phyloP scores from a whole-genome alignment of 768 basidiomycete species.

The Trametes sanguinea region DNA sequence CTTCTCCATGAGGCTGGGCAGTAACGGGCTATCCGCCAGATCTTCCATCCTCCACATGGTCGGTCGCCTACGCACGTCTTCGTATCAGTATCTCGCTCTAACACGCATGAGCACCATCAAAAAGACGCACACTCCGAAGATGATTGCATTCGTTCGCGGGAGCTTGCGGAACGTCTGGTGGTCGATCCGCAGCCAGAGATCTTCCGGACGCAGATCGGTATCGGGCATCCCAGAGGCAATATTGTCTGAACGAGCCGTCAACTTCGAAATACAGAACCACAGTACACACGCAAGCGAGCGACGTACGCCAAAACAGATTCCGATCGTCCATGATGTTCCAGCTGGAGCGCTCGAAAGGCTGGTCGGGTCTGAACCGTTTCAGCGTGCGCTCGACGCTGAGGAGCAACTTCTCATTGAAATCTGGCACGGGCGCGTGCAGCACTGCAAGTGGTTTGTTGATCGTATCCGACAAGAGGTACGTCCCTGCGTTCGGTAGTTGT shows the following conservation, averaged over 20 bases:
- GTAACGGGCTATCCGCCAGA: conserved; percentile 36
- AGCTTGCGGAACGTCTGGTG: conserved; percentile 43
- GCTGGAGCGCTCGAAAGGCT: conserved; percentile 39
- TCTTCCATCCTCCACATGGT: conserved; percentile 35
- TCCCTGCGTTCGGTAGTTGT: conserved; percentile 24
- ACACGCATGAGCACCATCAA: neutral
- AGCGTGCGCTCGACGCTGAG: conserved; percentile 39
- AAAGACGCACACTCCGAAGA: conserved; percentile 35
- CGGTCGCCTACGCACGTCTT: conserved; percentile 30
- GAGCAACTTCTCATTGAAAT: conserved; percentile 40
- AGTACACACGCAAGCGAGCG: neutral
- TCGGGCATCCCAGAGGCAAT: conserved; percentile 20
- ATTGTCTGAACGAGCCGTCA: conserved; percentile 22
- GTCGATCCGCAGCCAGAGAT: conserved; percentile 37
- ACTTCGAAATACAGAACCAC: neutral
- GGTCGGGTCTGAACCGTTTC: conserved; percentile 35
- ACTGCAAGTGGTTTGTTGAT: conserved; percentile 33
- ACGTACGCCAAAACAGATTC: conserved; percentile 33
- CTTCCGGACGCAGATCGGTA: conserved; percentile 31
- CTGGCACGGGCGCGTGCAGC: conserved; percentile 34
- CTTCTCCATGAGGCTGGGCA: conserved; percentile 36
- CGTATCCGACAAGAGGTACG: conserved; percentile 37
- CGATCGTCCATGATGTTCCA: conserved; percentile 40
- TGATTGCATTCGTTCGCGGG: conserved; percentile 34
- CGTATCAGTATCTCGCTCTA: neutral